A percentile compares a stretch with the other conserved stretches of the same genome.
Evolutionary conservation across 1,139 yeast species (phyloP).

Genomic region (Candida sanyaensis): DNA sequence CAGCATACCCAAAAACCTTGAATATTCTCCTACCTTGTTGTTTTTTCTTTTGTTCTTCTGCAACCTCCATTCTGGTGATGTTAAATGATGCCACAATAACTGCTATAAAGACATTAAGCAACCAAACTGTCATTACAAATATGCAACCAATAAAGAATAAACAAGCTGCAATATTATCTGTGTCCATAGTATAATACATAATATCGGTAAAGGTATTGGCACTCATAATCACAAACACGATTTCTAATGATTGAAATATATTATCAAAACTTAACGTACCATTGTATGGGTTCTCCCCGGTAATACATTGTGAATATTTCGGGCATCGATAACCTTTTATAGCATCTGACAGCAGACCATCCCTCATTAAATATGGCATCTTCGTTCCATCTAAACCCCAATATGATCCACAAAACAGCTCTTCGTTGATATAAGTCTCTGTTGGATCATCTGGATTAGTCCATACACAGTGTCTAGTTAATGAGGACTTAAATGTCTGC

Average conservation of each 20-base stretch:
- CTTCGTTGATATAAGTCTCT: slow-evolving; percentile 55
- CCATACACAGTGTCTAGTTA: slow-evolving; percentile 89
- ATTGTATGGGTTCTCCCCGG: slow-evolving; percentile 69
- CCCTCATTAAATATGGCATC: slow-evolving; percentile 55
- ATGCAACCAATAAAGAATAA: slow-evolving; percentile 76
- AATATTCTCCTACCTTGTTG: slow-evolving; percentile 12
- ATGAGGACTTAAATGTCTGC: slow-evolving; percentile 82
- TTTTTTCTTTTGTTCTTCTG: slow-evolving; percentile 21
- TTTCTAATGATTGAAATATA: slow-evolving; percentile 75
- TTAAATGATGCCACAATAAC: slow-evolving; percentile 82
- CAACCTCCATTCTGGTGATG: slow-evolving; percentile 41
- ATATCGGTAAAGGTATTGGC: slow-evolving; percentile 90
- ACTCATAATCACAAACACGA: slow-evolving; percentile 85
- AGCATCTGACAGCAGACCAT: slow-evolving; percentile 47
- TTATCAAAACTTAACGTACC: slow-evolving; percentile 84
- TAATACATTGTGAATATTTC: slow-evolving; percentile 65
- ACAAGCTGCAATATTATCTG: slow-evolving; percentile 78
- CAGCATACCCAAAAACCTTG: slow-evolving; percentile 20
- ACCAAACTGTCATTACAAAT: slow-evolving; percentile 81
- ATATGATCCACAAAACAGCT: slow-evolving; percentile 83
- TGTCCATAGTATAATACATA: slow-evolving; percentile 84
- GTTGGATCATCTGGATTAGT: slow-evolving; percentile 66
- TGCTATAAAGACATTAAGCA: slow-evolving; percentile 81
- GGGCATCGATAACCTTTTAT: slow-evolving; percentile 87
- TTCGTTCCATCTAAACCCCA: slow-evolving; percentile 44